Evolutionary conservation across 2,329 filamentous ascomycete genomes (phyloP).

Genomic region (Camptophora hylomeconis): DNA sequence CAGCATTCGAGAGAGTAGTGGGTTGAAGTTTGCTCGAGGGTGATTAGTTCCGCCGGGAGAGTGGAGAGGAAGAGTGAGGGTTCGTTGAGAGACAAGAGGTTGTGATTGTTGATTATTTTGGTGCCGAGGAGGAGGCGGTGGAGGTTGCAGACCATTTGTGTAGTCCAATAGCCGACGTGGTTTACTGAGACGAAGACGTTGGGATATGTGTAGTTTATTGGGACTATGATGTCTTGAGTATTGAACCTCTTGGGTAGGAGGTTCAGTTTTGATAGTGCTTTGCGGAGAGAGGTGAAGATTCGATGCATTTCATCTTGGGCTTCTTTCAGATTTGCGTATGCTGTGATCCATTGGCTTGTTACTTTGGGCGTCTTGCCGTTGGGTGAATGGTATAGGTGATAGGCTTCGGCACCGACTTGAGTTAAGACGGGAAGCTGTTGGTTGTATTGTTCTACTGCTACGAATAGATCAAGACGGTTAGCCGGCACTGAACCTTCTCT

Average conservation of each 20-base stretch:
- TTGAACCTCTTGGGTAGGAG: slow-evolving; percentile 3
- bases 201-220: slow-evolving; percentile 13
- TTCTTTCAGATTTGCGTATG: slow-evolving; percentile 10
- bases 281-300: slow-evolving; percentile 11
- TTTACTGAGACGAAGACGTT: slow-evolving; percentile 15
- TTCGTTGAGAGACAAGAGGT: slow-evolving; percentile 3
- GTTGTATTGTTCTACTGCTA: slow-evolving; percentile 15
- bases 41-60: slow-evolving; percentile 12
- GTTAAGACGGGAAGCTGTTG: slow-evolving; percentile 12
- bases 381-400: not conserved
- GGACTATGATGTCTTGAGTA: slow-evolving; percentile 12
- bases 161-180: slow-evolving; percentile 15
- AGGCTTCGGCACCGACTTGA: slow-evolving; percentile 1
- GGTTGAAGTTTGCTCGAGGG: slow-evolving; percentile 11
- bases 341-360: slow-evolving; percentile 1
- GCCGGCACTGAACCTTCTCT: slow-evolving; percentile 2
- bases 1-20: slow-evolving; percentile 15
- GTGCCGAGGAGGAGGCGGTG: slow-evolving; percentile 10
- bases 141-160: slow-evolving; percentile 13
- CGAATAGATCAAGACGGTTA: slow-evolving; percentile 13
- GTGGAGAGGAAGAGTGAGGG: no score
- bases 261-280: slow-evolving; percentile 8
- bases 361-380: slow-evolving; percentile 2
- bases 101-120: no score
- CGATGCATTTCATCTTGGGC: no score